Conservation (phyloP, 371 early-diverging fungal species). For the Mortierella sp. region DNA sequence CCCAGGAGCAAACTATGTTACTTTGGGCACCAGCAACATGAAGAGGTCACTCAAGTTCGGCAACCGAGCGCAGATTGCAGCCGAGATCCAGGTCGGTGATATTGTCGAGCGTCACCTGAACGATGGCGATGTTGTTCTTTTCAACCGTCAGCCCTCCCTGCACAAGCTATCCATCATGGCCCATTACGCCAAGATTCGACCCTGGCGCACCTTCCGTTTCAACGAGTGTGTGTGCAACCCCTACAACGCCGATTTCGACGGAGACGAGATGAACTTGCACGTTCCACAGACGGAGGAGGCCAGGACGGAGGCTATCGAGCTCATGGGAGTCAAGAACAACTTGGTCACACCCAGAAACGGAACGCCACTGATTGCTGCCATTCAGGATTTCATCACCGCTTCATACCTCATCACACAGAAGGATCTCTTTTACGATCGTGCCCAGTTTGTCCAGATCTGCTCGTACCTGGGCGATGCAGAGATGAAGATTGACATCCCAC, state of each 20-base stretch:
- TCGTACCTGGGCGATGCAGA: slow-evolving; percentile 89
- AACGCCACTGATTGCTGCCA: slow-evolving; percentile 98
- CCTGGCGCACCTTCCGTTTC: slow-evolving; percentile 98
- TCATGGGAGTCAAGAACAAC: slow-evolving; percentile 99
- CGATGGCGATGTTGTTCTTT: slow-evolving; percentile 98
- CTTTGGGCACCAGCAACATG: slow-evolving; percentile 59
- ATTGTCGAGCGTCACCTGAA: slow-evolving; percentile 97
- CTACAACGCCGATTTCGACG: slow-evolving; percentile 99
- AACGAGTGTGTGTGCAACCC: slow-evolving; percentile 99
- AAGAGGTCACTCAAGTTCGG: slow-evolving; percentile 84
- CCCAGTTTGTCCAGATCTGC: slow-evolving; percentile 92
- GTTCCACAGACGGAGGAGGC: slow-evolving; percentile 99
- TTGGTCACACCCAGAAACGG: slow-evolving; percentile 98
- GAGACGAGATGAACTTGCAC: slow-evolving; percentile 99
- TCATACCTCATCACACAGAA: slow-evolving; percentile 93
- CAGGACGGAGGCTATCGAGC: slow-evolving; percentile 95
- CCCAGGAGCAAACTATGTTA: slow-evolving; percentile 97
- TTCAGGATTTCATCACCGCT: slow-evolving; percentile 99
- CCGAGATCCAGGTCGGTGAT: slow-evolving; percentile 91
- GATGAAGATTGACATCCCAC: slow-evolving; percentile 89
- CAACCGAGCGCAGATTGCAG: slow-evolving; percentile 78
- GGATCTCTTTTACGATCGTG: slow-evolving; percentile 96
- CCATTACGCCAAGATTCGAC: slow-evolving; percentile 95
- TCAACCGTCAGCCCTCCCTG: slow-evolving; percentile 99
- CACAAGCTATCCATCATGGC: slow-evolving; percentile 99